Conservation (phyloP, 2,329 filamentous ascomycete genomes). For the Ophiocordyceps camponoti-saundersi region DNA sequence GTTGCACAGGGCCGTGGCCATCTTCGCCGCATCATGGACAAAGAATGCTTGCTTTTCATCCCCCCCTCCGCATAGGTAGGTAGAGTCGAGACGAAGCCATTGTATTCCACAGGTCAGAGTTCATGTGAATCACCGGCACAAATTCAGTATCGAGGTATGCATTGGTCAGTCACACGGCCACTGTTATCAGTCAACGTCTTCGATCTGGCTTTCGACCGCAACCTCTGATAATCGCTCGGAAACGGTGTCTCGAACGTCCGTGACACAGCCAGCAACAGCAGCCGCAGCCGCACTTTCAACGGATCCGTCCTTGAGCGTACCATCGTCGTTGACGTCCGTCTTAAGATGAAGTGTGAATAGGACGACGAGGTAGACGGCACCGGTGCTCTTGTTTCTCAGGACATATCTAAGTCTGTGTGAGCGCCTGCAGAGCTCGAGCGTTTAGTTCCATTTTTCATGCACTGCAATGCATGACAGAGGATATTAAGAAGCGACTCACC, state of each 20-base stretch:
- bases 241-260: not conserved
- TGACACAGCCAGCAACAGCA: constrained; percentile 5
- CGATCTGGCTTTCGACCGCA: not conserved
- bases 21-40: too few relatives aligned
- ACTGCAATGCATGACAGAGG: not conserved
- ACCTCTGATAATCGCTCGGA: not conserved
- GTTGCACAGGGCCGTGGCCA: too few relatives aligned
- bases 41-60: too few relatives aligned
- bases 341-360: constrained; percentile 61
- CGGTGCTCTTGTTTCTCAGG: constrained; percentile 62
- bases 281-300: constrained; percentile 10
- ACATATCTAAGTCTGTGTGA: constrained; percentile 84
- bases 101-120: not conserved
- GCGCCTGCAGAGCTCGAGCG: constrained; percentile 28
- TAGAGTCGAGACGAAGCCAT: not conserved
- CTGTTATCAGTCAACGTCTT: not conserved
- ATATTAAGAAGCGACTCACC: constrained; percentile 31
- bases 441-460: not conserved
- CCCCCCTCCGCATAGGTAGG: not conserved
- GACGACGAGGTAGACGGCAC: constrained; percentile 63
- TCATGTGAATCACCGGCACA: not conserved
- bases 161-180: not conserved
- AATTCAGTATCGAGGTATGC: not conserved
- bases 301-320: constrained; percentile 28
- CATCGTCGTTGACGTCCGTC: constrained; percentile 45